A percentile compares a stretch with the other conserved stretches of the same genome.
phyloP scores from a whole-genome alignment of 1,284 basidiomycete genomes.

The Pseudozyma pruni region DNA sequence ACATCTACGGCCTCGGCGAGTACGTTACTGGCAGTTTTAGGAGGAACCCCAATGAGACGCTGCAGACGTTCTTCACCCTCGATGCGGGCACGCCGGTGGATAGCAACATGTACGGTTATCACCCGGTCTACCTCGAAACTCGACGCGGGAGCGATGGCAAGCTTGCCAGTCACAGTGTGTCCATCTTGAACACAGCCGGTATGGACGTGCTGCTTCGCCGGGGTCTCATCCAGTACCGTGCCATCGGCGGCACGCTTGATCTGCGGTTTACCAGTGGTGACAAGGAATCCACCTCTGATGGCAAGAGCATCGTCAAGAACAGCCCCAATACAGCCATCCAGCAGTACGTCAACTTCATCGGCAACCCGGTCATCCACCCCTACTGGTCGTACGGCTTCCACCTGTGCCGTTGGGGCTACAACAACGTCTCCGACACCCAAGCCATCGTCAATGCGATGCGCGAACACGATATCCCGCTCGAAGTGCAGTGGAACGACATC shows the following conservation, averaged over 20 bases:
- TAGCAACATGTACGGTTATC: slow-evolving; percentile 75
- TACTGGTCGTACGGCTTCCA: slow-evolving; percentile 59
- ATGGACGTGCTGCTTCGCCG: slow-evolving; percentile 52
- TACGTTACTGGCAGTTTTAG: slow-evolving; percentile 75
- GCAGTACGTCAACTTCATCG: slow-evolving; percentile 56
- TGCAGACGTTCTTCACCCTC: slow-evolving; percentile 77
- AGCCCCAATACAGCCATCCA: slow-evolving; percentile 45
- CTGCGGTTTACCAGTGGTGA: slow-evolving; percentile 54
- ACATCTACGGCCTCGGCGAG: slow-evolving; percentile 83
- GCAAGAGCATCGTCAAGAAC: too few species aligned
- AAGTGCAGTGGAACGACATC: slow-evolving; percentile 83
- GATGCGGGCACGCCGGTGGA: slow-evolving; percentile 69
- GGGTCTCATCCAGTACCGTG: slow-evolving; percentile 51
- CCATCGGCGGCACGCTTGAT: slow-evolving; percentile 58
- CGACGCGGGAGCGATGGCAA: slow-evolving; percentile 70
- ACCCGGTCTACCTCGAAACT: slow-evolving; percentile 77
- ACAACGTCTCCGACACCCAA: slow-evolving; percentile 42
- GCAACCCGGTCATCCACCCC: slow-evolving; percentile 44
- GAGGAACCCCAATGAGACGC: slow-evolving; percentile 74
- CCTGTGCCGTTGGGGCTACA: slow-evolving; percentile 58
- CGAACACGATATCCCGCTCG: slow-evolving; percentile 73
- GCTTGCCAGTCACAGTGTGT: slow-evolving; percentile 41
- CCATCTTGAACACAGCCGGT: slow-evolving; percentile 46
- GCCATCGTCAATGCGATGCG: slow-evolving; percentile 44
- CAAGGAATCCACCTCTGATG: too few species aligned